Percentiles rank a stretch among this genome's conserved stretches.
Conservation (phyloP, 257 asterid species). For the Solanum arcanum region DNA sequence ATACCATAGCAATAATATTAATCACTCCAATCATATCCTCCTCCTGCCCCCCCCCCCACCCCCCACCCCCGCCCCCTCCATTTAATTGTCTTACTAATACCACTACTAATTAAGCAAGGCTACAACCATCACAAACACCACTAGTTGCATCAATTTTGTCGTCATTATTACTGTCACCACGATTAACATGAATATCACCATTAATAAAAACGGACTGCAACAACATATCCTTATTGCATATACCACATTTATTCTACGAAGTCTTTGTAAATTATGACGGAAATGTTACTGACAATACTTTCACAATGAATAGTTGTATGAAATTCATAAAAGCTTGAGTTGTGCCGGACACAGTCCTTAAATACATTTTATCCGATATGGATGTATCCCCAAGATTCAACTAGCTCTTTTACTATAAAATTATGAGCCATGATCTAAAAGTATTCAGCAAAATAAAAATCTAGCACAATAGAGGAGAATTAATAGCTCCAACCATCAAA, state of each 20-base stretch:
- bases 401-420: not conserved
- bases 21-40: too few relatives aligned
- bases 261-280: not conserved
- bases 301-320: not conserved
- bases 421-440: not conserved
- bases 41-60: fast-evolving
- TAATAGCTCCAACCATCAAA: not conserved
- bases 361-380: too few relatives aligned
- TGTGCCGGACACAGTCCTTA: too few relatives aligned
- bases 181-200: not conserved
- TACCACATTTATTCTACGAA: not conserved
- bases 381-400: not conserved
- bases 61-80: fast-evolving
- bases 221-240: not conserved
- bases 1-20: too few relatives aligned
- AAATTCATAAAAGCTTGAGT: not conserved
- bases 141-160: not conserved
- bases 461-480: not conserved
- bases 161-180: too few relatives aligned
- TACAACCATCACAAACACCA: not conserved
- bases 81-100: not conserved
- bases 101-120: not conserved
- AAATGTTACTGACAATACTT: too few relatives aligned
- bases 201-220: not conserved
- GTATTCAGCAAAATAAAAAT: too few relatives aligned